Evolutionary conservation across 305 asterid genomes (phyloP).

Genomic region (Lippia alba): DNA sequence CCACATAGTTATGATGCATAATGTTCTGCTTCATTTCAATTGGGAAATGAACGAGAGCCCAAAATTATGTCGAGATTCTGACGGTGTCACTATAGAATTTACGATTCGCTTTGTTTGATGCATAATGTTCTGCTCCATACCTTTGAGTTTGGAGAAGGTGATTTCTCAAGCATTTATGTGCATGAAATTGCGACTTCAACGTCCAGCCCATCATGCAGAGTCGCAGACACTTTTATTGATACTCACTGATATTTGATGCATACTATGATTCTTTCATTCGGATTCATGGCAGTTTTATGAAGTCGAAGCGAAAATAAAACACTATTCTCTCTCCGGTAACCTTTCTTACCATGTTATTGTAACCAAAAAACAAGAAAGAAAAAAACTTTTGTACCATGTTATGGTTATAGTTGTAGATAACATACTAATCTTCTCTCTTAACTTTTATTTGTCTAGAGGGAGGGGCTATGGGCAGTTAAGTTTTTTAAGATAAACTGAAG

Average conservation of each 20-base stretch:
- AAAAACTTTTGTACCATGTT: too few species aligned
- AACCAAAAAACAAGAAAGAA: too few species aligned
- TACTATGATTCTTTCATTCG: not conserved
- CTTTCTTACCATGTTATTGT: too few species aligned
- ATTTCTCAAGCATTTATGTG: conserved; percentile 1
- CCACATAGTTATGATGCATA: too few species aligned
- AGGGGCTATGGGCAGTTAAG: not conserved
- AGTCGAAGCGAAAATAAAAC: not conserved
- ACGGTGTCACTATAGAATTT: too few species aligned
- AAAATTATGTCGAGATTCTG: too few species aligned
- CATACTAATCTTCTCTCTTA: not conserved
- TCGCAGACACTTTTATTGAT: not conserved
- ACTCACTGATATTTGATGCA: not conserved
- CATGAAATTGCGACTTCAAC: conserved; percentile 2
- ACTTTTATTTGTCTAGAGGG: not conserved
- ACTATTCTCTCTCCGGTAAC: too few species aligned
- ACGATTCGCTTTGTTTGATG: conserved; percentile 22
- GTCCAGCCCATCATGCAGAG: not conserved
- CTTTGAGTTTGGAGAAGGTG: conserved; percentile 18
- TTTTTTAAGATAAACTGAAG: conserved; percentile 13
- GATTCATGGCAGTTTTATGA: not conserved
- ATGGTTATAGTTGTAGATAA: not conserved
- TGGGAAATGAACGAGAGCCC: too few species aligned
- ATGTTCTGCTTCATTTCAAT: too few species aligned
- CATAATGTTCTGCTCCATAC: not conserved